Base-by-base conservation (phyloP, 2,329 filamentous ascomycete species). In the Fusarium coicis region DNA sequence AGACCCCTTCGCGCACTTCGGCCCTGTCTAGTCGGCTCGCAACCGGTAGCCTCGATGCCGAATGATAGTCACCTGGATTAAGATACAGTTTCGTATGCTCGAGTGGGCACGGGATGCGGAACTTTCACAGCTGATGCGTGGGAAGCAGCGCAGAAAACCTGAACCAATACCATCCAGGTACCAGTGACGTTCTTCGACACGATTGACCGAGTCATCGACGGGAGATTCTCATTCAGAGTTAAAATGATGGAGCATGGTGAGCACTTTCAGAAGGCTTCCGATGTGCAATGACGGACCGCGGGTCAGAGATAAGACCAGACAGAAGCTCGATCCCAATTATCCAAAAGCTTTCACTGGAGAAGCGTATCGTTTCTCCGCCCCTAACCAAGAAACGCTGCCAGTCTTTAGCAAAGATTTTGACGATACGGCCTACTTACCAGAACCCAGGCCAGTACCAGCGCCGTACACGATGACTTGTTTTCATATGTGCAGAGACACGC, bases 21-120 rank as follows among this genome's bases (percentile, higher is more conserved):
- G 12, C 23, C 26, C 26, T 26, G 4, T 26, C 26, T 26, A 26
- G 26, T 26, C 26, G 26, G 26, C 26, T 26, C 26, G 26, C 26
- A 0, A 70, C 61, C 12, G 82, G 82, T 2, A 76, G 79, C 7
- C 63, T 85, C 19, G 77, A 83, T 44, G 68, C 79, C 15, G 73
- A 74, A 8, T 84, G 80, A 74, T 84, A 28, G 54, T 59, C 3
- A 69, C 63, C 5, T 85, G 83, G 32, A 15, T 34, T 7, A 34
- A 34, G 32, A 34, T 34, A 34, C 12, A 34, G 12, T 34, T 14
- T 34, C 32, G 14, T 14, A 34, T 34, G 32, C 32, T 34, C 32
- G 32, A 34, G 32, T 34, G 32, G 32, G 12, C 32, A 34, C 32
- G 2, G 14, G 32, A 34, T 34, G 32, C 12, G 32, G 32, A 34